Evolutionary conservation across 768 basidiomycete species (phyloP).

Genomic region (Tulasnella sp.): DNA sequence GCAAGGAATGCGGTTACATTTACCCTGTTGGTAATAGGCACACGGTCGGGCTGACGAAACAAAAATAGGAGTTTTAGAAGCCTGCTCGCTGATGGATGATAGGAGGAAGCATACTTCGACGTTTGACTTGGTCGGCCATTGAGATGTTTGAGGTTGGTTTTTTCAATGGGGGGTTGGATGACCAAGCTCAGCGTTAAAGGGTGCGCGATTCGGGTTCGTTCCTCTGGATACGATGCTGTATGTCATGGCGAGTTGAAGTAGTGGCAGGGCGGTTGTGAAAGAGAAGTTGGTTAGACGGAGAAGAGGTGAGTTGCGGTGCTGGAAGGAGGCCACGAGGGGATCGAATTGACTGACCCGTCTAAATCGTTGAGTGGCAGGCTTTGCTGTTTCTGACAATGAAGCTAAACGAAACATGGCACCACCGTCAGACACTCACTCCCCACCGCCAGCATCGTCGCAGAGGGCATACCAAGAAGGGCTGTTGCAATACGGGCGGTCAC

Average conservation of each 20-base stretch:
- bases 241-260: not conserved
- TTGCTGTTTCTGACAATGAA: not conserved
- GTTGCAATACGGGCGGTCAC: not conserved
- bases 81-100: not conserved
- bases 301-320: not conserved
- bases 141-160: not conserved
- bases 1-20: constrained; percentile 28
- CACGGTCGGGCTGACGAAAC: constrained; percentile 24
- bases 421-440: too few species aligned
- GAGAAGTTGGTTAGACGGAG: not conserved
- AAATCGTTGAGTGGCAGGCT: not conserved
- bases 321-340: not conserved
- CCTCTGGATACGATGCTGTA: not conserved
- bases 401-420: not conserved
- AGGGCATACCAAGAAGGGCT: not conserved
- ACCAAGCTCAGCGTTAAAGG: not conserved
- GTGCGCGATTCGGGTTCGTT: not conserved
- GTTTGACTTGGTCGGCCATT: constrained; percentile 8
- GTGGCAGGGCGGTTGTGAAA: not conserved
- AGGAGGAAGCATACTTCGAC: constrained; percentile 2
- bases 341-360: constrained; percentile 1
- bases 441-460: too few species aligned
- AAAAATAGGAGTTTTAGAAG: constrained; percentile 15
- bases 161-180: not conserved
- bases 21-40: constrained; percentile 33